Percentiles rank a stretch among this genome's conserved stretches.
phyloP scores from a whole-genome alignment of 495 filamentous ascomycete genomes.

The Thermochaetoides thermophila region DNA sequence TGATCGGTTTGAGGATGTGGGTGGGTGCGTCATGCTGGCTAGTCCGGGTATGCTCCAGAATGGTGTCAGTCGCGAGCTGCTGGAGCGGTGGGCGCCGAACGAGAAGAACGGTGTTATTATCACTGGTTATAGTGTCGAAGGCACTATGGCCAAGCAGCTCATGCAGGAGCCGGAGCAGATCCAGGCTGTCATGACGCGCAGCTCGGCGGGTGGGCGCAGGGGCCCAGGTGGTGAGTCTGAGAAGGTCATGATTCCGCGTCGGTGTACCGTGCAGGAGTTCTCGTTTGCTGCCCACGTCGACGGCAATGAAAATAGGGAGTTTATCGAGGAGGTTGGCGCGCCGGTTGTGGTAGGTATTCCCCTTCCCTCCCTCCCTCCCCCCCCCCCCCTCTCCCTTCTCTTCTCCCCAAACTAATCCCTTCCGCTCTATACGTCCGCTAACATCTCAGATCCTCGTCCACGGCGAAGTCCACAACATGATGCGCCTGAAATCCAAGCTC shows the following conservation, averaged over 20 bases:
- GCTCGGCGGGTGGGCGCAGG: constrained; percentile 36
- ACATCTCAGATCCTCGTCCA: constrained; percentile 72
- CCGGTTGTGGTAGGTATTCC: constrained; percentile 67
- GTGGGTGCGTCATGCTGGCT: constrained; percentile 91
- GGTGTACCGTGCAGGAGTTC: constrained; percentile 83
- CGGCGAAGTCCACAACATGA: constrained; percentile 96
- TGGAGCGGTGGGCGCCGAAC: constrained; percentile 91
- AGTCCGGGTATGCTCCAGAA: constrained; percentile 96
- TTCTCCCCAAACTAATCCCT: too few relatives aligned
- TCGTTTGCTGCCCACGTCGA: constrained; percentile 95
- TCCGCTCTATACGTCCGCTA: constrained; percentile 3
- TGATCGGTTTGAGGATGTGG: constrained; percentile 91
- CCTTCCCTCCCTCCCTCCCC: neutral
- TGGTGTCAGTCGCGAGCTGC: constrained; percentile 76
- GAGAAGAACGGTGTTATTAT: constrained; percentile 92
- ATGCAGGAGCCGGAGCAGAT: constrained; percentile 89
- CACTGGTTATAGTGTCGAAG: constrained; percentile 95
- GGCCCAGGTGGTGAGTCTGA: constrained; percentile 46
- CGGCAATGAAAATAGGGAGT: constrained; percentile 85
- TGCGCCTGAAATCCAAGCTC: constrained; percentile 83
- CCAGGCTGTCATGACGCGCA: constrained; percentile 74
- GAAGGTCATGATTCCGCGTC: constrained; percentile 79
- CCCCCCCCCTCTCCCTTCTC: neutral
- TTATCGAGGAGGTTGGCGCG: constrained; percentile 83
- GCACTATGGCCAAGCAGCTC: constrained; percentile 92